A percentile compares a stretch with the other conserved stretches of the same genome.
Evolutionary conservation across 768 basidiomycete species (phyloP).

Genomic region (Collybiopsis confluens): DNA sequence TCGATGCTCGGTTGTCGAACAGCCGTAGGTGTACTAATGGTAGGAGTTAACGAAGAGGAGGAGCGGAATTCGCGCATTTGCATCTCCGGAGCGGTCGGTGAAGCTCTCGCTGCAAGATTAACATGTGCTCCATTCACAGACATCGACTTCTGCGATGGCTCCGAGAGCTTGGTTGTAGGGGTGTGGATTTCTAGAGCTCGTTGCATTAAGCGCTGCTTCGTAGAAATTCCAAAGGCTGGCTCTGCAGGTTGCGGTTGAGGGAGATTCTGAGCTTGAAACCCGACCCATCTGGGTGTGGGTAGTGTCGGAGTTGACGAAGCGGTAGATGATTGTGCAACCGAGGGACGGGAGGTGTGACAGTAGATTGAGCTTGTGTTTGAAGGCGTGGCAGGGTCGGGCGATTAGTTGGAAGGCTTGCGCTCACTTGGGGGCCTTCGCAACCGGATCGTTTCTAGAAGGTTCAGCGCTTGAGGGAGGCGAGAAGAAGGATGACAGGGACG

Average conservation of each 20-base stretch:
- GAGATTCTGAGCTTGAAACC: not conserved
- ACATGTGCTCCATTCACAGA: conserved; percentile 24
- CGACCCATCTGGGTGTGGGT: conserved; percentile 1
- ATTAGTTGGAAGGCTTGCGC: not conserved
- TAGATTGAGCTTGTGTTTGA: conserved; percentile 5
- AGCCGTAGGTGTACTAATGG: not conserved
- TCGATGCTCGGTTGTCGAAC: not conserved
- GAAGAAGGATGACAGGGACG: not conserved
- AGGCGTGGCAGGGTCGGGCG: not conserved
- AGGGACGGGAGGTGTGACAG: conserved; percentile 7
- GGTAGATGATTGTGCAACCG: not conserved
- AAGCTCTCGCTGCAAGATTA: conserved; percentile 11
- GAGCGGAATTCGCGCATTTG: not conserved
- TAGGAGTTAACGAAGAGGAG: not conserved
- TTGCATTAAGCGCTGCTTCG: conserved; percentile 32
- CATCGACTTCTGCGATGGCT: not conserved
- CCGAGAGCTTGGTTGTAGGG: conserved; percentile 16
- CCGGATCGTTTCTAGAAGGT: not conserved
- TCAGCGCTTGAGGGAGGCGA: not conserved
- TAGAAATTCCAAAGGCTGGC: conserved; percentile 19
- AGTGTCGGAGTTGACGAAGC: not conserved
- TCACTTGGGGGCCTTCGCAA: not conserved
- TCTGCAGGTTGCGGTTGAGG: conserved; percentile 1
- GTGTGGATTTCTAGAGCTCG: conserved; percentile 18
- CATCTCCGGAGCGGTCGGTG: conserved; percentile 2